Percentiles rank a stretch among this genome's conserved stretches.
phyloP scores from a whole-genome alignment of 2,329 filamentous ascomycete species.

The Lasiodiplodia citricola region DNA sequence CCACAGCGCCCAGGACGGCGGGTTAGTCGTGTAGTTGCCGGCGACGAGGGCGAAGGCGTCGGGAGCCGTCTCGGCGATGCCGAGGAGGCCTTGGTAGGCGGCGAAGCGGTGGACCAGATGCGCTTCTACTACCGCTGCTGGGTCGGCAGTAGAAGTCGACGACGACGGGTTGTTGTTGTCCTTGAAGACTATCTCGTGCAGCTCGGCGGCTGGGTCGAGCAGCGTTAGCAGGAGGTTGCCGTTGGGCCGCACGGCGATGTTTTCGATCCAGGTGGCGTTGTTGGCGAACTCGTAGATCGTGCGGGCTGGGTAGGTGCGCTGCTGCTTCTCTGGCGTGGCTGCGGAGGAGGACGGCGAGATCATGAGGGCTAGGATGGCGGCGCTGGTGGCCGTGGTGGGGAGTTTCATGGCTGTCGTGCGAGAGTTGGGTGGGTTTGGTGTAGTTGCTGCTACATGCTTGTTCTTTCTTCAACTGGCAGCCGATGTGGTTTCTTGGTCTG shows the following conservation, averaged over 20 bases:
- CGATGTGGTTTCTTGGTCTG: background rate
- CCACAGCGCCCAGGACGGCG: background rate
- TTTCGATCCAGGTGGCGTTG: conserved; percentile 42
- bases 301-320: background rate
- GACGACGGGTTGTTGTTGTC: background rate
- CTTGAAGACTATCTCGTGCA: conserved; percentile 41
- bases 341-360: background rate
- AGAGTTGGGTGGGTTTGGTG: background rate
- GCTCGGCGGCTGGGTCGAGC: conserved; percentile 35
- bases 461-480: background rate
- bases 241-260: conserved; percentile 44
- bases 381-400: background rate
- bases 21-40: conserved; percentile 30
- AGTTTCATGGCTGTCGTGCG: background rate
- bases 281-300: conserved; percentile 35
- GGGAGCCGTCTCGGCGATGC: conserved; percentile 42
- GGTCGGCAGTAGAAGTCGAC: no score
- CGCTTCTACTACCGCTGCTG: background rate
- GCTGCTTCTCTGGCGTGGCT: background rate
- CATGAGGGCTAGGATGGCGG: background rate
- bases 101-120: conserved; percentile 38
- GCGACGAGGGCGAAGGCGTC: conserved; percentile 41
- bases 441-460: background rate
- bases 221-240: conserved; percentile 44
- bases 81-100: conserved; percentile 34